Base-by-base conservation (phyloP, 2,329 filamentous ascomycete genomes). In the Sphaerostilbella broomeana region DNA sequence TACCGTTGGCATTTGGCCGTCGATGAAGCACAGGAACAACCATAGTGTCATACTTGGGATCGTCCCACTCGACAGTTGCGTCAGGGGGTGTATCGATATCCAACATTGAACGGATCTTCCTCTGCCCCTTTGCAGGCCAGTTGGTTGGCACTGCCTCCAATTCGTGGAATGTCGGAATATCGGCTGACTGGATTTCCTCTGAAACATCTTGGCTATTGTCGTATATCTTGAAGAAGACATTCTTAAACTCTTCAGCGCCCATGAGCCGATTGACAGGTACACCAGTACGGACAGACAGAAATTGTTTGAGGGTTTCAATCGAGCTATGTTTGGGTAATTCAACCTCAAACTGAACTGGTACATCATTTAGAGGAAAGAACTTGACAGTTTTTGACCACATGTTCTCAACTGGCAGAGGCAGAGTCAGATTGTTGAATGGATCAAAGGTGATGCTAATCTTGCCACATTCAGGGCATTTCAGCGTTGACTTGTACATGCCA, bases 361-460 rank as follows among this genome's bases (percentile, higher is more conserved):
- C 65, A 39, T 84, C 79, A 43, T 82, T 78, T 2, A 92, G 65
- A 2, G 89, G 88, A 44, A 86, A 82, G 58, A 84, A 95, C 40
- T 77, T 81, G 50, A 97, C 68, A 1, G 73, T 71, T 48, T 83
- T 82, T 43, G 69, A 72, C 84, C 87, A 95, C 30, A 86, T 74
- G 48, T 83, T 88, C 58, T 92, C 84, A 39, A 95, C 78, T 0
- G 92, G 92, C 22, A 98, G 68, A 42, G 94, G 92, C 17, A 98
- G 68, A 0, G 92, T 95, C 43, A 98, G 67, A 49, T 94, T 92
- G 61, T 88, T 95, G 70, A 94, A 98, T 1, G 92, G 92, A 58
- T 98, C 92, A 56, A 98, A 98, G 0, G 92, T 97, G 53, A 98
- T 95, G 74, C 89, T 95, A 62, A 97, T 84, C 65, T 97, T 98